Conservation (phyloP, 805 yeast genomes). For the Lachancea sp. region DNA sequence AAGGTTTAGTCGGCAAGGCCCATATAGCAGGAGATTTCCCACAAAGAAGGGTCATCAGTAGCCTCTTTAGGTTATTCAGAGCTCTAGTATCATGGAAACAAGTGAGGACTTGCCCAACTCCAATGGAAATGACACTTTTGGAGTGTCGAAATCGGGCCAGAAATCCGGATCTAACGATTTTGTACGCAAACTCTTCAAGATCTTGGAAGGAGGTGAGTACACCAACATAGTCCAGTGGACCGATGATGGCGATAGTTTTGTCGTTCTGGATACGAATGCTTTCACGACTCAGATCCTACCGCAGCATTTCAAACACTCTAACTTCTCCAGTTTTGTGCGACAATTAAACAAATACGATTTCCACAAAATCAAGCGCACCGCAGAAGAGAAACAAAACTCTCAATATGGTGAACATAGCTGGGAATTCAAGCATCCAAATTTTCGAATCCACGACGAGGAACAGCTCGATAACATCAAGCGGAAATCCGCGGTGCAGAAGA, state of each 20-base stretch:
- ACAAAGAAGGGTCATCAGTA: not conserved
- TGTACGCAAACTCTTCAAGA: constrained; percentile 70
- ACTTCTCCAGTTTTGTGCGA: constrained; percentile 90
- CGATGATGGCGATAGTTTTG: constrained; percentile 74
- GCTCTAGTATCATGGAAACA: not conserved
- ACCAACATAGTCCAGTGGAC: constrained; percentile 81
- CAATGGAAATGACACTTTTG: constrained; percentile 2
- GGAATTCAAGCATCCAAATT: constrained; percentile 93
- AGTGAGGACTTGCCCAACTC: constrained; percentile 4
- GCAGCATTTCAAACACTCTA: constrained; percentile 87
- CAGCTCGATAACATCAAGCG: constrained; percentile 82
- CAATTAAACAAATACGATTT: constrained; percentile 96
- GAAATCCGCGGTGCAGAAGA: constrained; percentile 59
- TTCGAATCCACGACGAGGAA: constrained; percentile 67
- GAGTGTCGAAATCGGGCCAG: constrained; percentile 1
- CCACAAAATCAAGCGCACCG: constrained; percentile 81
- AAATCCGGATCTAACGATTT: constrained; percentile 53
- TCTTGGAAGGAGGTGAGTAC: constrained; percentile 79
- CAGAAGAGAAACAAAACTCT: constrained; percentile 48
- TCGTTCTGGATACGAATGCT: constrained; percentile 83
- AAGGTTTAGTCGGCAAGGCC: not conserved
- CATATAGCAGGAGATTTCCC: constrained; percentile 3
- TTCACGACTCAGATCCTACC: constrained; percentile 87
- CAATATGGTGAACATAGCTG: constrained; percentile 76
- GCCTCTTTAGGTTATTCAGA: not conserved